Base-by-base conservation (phyloP, 768 basidiomycete species). In the Rhodotorula graminis region DNA sequence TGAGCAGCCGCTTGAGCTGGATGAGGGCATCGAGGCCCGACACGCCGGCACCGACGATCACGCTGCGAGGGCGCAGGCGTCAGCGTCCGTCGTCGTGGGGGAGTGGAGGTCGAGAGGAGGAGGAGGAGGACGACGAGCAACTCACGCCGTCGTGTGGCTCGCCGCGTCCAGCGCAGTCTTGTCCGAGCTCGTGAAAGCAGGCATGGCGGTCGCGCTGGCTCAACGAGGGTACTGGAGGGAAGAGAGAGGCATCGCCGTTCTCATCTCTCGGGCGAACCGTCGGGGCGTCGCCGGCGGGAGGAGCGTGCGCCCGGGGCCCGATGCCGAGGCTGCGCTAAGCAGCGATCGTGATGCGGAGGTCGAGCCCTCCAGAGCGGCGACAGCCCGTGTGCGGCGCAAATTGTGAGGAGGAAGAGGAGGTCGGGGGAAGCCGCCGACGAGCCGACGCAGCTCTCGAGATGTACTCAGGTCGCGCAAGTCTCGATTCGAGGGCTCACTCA, bases 1-100 rank as follows among this genome's bases (percentile, higher is more conserved):
- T 67, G 19, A 77, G 72, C 64, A 74, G 69, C 9, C 70, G 62
- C 59, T 71, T 70, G 31, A 80, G 63, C 68, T 80, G 77, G 19
- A 75, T 67, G 23, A 70, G 74, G 0, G 74, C 27, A 3, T 75
- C 76, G 60, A 80, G 68, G 14, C 79, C 79, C 0, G 68, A 68
- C 14, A 80, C 21, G 11, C 79, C 79, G 0, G 76, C 70, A 21
- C 79, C 79, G 52, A 78, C 67, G 62, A 77, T 72, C 55, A 77
- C 67, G 1, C 75, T 76, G n/a, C 14, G n/a, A 27, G 27, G 8
- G 16, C 8, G n/a, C 5, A 10, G 15, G 15, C 12, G n/a, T 12
- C n/a, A 55, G 29, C 19, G 25, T 37, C 37, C 37, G 37, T 37
- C 37, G 37, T 37, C 37, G 37, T 37, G 37, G 27, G n/a, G 29